Conservation (phyloP, 768 basidiomycete genomes). For the Cystobasidium ongulense region DNA sequence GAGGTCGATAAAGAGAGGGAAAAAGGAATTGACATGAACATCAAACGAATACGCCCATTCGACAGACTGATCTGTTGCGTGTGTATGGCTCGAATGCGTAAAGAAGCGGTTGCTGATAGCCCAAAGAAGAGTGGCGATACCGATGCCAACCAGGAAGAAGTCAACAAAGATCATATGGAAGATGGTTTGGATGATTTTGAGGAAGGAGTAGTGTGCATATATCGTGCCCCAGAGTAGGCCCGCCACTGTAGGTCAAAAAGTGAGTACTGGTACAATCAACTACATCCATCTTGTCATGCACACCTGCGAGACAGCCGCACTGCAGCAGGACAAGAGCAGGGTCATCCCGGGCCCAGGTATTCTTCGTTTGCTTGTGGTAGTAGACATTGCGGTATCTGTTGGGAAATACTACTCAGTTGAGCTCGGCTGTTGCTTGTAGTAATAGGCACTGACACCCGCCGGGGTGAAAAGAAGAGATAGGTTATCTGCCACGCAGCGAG, state of each 20-base stretch:
- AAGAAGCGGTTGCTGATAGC: slow-evolving; percentile 39
- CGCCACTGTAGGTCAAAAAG: slow-evolving; percentile 55
- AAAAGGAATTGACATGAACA: slow-evolving; percentile 93
- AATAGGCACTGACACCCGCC: slow-evolving; percentile 63
- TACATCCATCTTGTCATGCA: slow-evolving; percentile 37
- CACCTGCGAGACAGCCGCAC: slow-evolving; percentile 66
- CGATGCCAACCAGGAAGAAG: slow-evolving; percentile 68
- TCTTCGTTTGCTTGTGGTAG: slow-evolving; percentile 78
- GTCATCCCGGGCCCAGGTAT: slow-evolving; percentile 66
- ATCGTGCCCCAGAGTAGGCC: slow-evolving; percentile 78
- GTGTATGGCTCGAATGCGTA: slow-evolving; percentile 37
- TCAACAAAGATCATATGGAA: slow-evolving; percentile 80
- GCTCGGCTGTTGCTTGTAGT: neutral
- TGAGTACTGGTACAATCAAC: neutral
- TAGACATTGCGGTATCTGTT: slow-evolving; percentile 86
- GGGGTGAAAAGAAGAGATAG: slow-evolving; percentile 82
- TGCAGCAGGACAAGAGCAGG: slow-evolving; percentile 79
- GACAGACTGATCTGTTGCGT: slow-evolving; percentile 35
- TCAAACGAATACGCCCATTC: slow-evolving; percentile 81
- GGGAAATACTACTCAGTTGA: neutral
- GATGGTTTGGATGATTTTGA: slow-evolving; percentile 56
- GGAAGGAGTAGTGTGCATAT: slow-evolving; percentile 58
- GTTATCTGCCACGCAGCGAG: slow-evolving; percentile 91
- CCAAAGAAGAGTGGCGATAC: slow-evolving; percentile 71
- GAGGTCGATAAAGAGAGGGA: slow-evolving; percentile 80